A percentile compares a stretch with the other conserved stretches of the same genome.
Conservation (phyloP, 129 eudicot genomes). For the Escallonia herrerae region DNA sequence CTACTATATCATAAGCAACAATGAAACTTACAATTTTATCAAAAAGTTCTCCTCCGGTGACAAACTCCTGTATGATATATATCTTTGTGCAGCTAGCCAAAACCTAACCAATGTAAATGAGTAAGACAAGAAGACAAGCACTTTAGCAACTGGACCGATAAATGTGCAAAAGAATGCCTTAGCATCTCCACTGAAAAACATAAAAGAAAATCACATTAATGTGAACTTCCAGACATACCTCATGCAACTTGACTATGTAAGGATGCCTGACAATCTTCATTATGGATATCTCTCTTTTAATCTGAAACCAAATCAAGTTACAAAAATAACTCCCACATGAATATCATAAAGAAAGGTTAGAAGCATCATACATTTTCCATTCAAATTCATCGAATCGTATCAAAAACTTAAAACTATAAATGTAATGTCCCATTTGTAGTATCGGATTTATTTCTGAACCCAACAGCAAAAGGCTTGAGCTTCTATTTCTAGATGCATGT, state of each 20-base stretch:
- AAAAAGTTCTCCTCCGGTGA: conserved; percentile 92
- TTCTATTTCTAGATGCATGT: no score
- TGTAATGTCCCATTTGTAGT: background rate
- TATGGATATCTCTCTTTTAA: conserved; percentile 91
- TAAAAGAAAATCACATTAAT: background rate
- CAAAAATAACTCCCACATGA: conserved; percentile 4
- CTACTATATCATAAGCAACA: background rate
- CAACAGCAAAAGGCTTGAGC: no score
- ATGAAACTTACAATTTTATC: conserved; percentile 82
- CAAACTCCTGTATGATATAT: conserved; percentile 82
- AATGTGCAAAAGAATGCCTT: background rate
- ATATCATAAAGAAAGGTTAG: background rate
- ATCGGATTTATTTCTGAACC: no score
- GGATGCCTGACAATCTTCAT: conserved; percentile 99
- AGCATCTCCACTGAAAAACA: background rate
- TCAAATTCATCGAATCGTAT: background rate
- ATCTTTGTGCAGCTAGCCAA: conserved; percentile 78
- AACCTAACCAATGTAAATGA: conserved; percentile 43
- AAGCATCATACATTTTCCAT: background rate
- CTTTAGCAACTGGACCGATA: conserved; percentile 1
- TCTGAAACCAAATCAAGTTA: conserved; percentile 53
- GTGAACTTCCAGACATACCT: conserved; percentile 38
- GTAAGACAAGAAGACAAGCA: background rate
- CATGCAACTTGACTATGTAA: conserved; percentile 78
- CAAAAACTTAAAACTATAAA: background rate